These are phyloP conservation scores for Fusarium buharicum DNA, from an alignment of 2,329 filamentous ascomycete species.

Conservation along the genomic window DNA sequence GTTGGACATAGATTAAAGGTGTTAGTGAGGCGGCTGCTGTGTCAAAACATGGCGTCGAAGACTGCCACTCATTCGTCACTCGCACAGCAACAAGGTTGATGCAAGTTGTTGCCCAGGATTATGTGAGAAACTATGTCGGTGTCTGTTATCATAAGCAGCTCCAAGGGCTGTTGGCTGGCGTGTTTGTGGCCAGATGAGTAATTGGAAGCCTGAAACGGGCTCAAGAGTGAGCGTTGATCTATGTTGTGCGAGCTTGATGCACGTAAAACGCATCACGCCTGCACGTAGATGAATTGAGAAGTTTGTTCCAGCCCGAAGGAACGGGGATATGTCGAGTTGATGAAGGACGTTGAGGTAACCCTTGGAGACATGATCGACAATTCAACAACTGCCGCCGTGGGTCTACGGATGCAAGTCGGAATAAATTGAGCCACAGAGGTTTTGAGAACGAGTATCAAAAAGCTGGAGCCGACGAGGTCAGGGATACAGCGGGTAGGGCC, in stretches of 20 bases:
- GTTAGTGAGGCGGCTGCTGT: conserved; percentile 13
- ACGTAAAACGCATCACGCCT: conserved; percentile 5
- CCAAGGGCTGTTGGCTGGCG: neutral
- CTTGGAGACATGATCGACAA: conserved; percentile 26
- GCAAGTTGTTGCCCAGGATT: neutral
- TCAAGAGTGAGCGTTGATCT: neutral
- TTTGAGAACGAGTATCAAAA: neutral
- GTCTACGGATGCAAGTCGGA: conserved; percentile 15
- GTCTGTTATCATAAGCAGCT: neutral
- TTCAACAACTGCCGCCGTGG: conserved; percentile 4
- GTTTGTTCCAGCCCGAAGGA: conserved; percentile 9
- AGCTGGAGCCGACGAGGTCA: conserved; percentile 8
- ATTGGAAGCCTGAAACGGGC: neutral
- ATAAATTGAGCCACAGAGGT: conserved; percentile 5
- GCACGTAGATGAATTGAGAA: conserved; percentile 3
- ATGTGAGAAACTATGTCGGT: neutral
- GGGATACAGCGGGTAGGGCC: conserved; percentile 30
- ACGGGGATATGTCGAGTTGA: conserved; percentile 14
- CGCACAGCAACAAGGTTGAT: neutral
- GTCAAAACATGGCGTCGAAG: conserved; percentile 15
- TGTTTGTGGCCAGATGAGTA: neutral
- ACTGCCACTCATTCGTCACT: conserved; percentile 5
- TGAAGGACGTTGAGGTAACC: neutral
- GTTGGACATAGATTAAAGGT: conserved; percentile 1
- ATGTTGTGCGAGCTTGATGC: neutral